Percentiles rank a stretch among this genome's conserved stretches.
Conservation (phyloP, 805 yeast species). For the Metschnikowia picachoensis region DNA sequence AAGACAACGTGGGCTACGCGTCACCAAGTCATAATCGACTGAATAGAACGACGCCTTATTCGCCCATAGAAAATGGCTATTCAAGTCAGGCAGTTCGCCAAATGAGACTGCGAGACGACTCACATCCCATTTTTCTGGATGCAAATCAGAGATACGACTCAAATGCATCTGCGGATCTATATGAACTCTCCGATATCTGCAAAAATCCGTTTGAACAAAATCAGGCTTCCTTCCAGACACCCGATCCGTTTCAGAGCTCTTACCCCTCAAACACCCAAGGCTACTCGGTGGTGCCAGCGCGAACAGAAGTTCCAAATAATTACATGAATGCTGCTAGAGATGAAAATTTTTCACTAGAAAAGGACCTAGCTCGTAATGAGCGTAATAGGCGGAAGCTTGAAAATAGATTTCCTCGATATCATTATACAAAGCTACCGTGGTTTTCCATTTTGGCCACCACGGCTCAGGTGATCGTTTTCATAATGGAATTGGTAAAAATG, state of each 20-base stretch:
- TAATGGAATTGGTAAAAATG: conserved; percentile 59
- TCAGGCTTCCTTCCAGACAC: not conserved
- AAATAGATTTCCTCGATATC: conserved; percentile 16
- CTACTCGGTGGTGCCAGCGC: conserved; percentile 8
- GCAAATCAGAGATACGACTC: not conserved
- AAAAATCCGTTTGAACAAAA: conserved; percentile 7
- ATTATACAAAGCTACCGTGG: conserved; percentile 34
- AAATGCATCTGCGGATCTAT: conserved; percentile 7
- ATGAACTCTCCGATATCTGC: conserved; percentile 11
- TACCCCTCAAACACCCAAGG: not conserved
- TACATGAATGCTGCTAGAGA: not conserved
- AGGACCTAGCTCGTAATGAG: conserved; percentile 11
- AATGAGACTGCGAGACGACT: not conserved
- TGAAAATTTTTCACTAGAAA: conserved; percentile 1
- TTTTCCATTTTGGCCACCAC: conserved; percentile 39
- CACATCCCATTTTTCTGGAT: not conserved
- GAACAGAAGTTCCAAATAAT: not conserved
- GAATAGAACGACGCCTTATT: conserved; percentile 5
- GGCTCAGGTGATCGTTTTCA: conserved; percentile 53
- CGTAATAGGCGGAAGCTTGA: conserved; percentile 15
- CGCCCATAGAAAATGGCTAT: conserved; percentile 1
- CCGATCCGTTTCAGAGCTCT: conserved; percentile 4
- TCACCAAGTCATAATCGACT: not conserved
- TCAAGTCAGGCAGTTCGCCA: not conserved
- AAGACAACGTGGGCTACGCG: not conserved